Base-by-base conservation (phyloP, 2,329 filamentous ascomycete species). In the Colletotrichum gigasporum region DNA sequence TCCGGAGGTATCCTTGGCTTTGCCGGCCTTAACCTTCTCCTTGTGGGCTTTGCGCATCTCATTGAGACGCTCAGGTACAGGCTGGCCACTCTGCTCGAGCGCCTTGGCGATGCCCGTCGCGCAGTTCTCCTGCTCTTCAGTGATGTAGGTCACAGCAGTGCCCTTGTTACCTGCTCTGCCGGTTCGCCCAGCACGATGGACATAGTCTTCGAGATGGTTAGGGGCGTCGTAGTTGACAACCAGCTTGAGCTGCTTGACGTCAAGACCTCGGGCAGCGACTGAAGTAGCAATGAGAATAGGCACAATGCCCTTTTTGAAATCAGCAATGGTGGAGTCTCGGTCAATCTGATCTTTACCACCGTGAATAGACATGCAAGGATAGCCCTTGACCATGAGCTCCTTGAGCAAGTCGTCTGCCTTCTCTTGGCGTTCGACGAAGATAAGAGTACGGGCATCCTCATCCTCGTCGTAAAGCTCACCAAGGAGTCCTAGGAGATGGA, bases 161-260 rank as follows among this genome's bases (percentile, higher is more conserved):
- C 96, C 96, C 20, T 89, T 97, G 72, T 97, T 97, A 39, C 96
- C 96, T 45, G 96, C 96, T 74, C 96, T 91, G 10, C 96, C 96
- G 7, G 96, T 98, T 71, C 96, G 92, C 48, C 96, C 96, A 58
- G 92, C 93, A 67, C 96, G 91, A 76, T 97, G 96, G 39, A 98
- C 95, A 72, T 98, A 98, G 74, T 98, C 96, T 78, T 99, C 96
- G 66, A 97, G 79, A 79, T 98, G 94, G 72, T 97, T 97, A 1
- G 94, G 95, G 1, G 91, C 92, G 73, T 97, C 94, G 74, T 93
- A 97, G 78, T 98, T 98, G 79, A 99, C 90, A 56, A 99, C 96
- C 30, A 98, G 85, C 77, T 96, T 97, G 32, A 99, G 84, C 75
- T 97, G 93, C 79, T 97, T 97, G 44, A 99, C 95, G 75, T 99